Base-by-base conservation (phyloP, 225 moss, liverwort and hornwort species). In the Pseudoscleropodium purum region DNA sequence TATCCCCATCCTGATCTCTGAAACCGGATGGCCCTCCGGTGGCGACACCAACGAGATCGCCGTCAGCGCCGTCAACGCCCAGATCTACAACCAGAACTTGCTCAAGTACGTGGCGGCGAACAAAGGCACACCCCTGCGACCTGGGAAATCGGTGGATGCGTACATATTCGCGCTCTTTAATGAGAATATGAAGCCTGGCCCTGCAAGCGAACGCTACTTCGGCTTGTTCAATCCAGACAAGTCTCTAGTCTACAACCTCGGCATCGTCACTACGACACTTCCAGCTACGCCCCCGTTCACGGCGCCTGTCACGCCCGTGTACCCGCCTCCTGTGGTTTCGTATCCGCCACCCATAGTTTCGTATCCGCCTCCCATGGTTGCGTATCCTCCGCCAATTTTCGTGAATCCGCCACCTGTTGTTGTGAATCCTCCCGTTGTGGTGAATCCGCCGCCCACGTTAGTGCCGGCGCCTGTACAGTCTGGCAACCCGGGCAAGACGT, bases 101-200 rank as follows among this genome's bases (percentile, higher is more conserved):
- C 86, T 98, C 45, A 95, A 93, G 89, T 95, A 97, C 54, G 59
- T 98, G 27, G 84, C 93, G 20, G 49, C 91, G 7, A 87, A 87
- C 26, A 88, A 88, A 52, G 97, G 96, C 25, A 97, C 98, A 3
- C 98, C 98, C 8, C 83, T 89, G 15, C 90, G 94, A 1, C 97
- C 98, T 2, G 87, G 86, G 7, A 87, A 89, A 41, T 83, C 91
- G 1, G 82, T 94, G 17, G 96, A 97, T 24, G 93, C 94, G 1
- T 97, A 90, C 76, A 95, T 98, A 17, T 98, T 98, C 90, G 93
- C 96, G 24, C 91, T 98, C 24, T 98, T 96, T 86, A 97, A 98
- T 49, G 98, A 98, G 88, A 96, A 98, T 8, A 91, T 92, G 93
- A 98, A 98, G 56, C 95, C 96, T 4, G 97, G 98, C 6, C 96